Evolutionary conservation across 352 stramenopile genomes (phyloP).

Genomic region (Phytophthora crassamura): DNA sequence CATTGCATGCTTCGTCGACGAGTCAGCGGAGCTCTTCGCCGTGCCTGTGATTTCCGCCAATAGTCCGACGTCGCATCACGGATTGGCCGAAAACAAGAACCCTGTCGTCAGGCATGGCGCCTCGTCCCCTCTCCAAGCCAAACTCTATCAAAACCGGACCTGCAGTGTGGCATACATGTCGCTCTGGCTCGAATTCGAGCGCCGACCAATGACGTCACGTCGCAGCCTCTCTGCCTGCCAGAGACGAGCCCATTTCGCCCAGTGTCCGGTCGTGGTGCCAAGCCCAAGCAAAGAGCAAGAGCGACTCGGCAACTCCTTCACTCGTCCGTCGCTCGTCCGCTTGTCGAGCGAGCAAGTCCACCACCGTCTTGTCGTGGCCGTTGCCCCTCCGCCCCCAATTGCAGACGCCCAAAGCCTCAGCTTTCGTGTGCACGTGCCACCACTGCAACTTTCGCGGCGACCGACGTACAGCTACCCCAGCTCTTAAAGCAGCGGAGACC

Average conservation of each 20-base stretch:
- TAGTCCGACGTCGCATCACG: slow-evolving; percentile 16
- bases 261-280: slow-evolving; percentile 31
- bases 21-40: too few species aligned
- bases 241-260: slow-evolving; percentile 5
- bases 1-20: too few species aligned
- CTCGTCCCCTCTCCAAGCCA: too few species aligned
- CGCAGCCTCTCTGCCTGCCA: slow-evolving; percentile 25
- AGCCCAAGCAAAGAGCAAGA: not conserved
- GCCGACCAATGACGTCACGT: slow-evolving; percentile 43
- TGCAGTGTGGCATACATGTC: too few species aligned
- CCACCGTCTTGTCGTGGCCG: slow-evolving; percentile 19
- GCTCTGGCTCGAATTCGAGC: slow-evolving; percentile 34
- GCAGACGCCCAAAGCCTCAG: slow-evolving; percentile 12
- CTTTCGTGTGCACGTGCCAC: slow-evolving; percentile 17
- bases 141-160: fast-evolving
- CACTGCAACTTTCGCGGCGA: slow-evolving; percentile 3
- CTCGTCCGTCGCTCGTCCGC: slow-evolving; percentile 27
- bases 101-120: too few species aligned
- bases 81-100: slow-evolving; percentile 26
- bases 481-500: too few species aligned
- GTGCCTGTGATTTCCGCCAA: slow-evolving; percentile 42
- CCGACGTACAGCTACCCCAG: too few species aligned
- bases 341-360: slow-evolving; percentile 16
- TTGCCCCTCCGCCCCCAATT: slow-evolving; percentile 9
- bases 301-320: slow-evolving; percentile 11